Evolutionary conservation across 768 basidiomycete genomes (phyloP), one percentile per base, ranked within the genome.

Genomic region (Tulasnella sp.): DNA sequence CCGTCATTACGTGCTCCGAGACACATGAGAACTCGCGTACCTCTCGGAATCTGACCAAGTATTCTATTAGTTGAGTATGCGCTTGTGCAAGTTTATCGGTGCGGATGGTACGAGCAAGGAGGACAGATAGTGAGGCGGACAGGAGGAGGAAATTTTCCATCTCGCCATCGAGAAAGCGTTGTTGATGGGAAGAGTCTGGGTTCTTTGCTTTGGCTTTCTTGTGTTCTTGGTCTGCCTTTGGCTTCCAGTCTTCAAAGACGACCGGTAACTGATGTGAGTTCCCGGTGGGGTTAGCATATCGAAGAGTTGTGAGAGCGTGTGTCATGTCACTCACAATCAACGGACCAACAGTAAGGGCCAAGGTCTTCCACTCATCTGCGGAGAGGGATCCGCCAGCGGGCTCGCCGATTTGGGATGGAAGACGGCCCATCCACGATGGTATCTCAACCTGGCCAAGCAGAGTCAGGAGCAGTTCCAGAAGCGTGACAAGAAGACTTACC

Each of bases 321-420:
- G 62, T 63, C 11, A 52, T 11, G 16, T 44, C 9, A 59, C 68
- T 16, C 22, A 71, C 70, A 6, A 37, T 59, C 9, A 71, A 7
- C 39, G 70, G 70, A 8, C 70, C 70, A 63, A 63, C 62, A 5
- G 26, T 34, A 8, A 35, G 22, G 5, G n/a, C 52, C 52, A 71
- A 29, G 40, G 36, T 41, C 0, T 78, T 73, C 82, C 81, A 80
- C 47, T 80, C 78, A 67, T 82, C 81, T 0, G 80, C 81, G 5
- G 78, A 80, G 1, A 81, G 73, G 2, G 78, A 80, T 5, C 81
- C 80, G 36, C 81, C 79, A 0, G 79, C 77, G 1, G 81, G 81
- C 69, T 76, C 77, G 12, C 79, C 78, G 9, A 79, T 78, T 29
- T 66, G 70, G 5, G 72, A 9, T 9, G 79, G 79, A 26, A 80